Evolutionary conservation across 2,329 filamentous ascomycete genomes (phyloP), one percentile per base, ranked within the genome.

Genomic region (Coniella vitis): DNA sequence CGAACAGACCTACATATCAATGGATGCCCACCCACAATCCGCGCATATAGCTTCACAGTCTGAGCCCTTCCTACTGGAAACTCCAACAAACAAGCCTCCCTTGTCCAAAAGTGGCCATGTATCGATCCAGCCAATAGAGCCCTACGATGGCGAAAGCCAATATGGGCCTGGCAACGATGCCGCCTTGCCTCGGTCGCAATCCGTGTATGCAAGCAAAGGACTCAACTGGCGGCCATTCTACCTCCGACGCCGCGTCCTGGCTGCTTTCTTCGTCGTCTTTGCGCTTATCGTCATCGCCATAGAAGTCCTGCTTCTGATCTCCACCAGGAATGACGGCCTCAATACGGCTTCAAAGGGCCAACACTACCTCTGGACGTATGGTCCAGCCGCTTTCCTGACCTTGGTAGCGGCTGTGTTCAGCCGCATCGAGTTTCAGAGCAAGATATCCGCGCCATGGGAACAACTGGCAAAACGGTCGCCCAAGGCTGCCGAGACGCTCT

Each of bases 391-490:
- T 9, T 48, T 69, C 12, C 56, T 69, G 39, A 60, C 60, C 4
- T 44, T 66, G 0, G 52, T 66, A 14, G 62, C 64, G 4, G 61
- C 59, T 12, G 32, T 62, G 8, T 70, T 68, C 66, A 55, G 54
- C 9, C 60, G 67, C 14, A 65, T 67, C 9, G 68, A 70, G 41
- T 67, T 64, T 46, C 68, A 70, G 49, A 58, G 64, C n/a, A 65
- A 65, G 36, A 54, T 58, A 9, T 56, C 59, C 1, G 67, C 68
- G 31, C 68, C 68, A 1, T 71, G 68, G 68, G 51, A 63, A 3
- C 63, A 62, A 2, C 56, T 70, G 53, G 54, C 60, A 5, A 58
- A 59, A 16, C 60, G 55, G 2, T 56, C 65, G 9, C 54, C 56
- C 5, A 54, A 58, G 21, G 59, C 60, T 12, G 59, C 65, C 38